Percentiles rank a stretch among this genome's conserved stretches.
Evolutionary conservation across 352 stramenopile species (phyloP).

Genomic region (Thalassiosira livingstoniorum): DNA sequence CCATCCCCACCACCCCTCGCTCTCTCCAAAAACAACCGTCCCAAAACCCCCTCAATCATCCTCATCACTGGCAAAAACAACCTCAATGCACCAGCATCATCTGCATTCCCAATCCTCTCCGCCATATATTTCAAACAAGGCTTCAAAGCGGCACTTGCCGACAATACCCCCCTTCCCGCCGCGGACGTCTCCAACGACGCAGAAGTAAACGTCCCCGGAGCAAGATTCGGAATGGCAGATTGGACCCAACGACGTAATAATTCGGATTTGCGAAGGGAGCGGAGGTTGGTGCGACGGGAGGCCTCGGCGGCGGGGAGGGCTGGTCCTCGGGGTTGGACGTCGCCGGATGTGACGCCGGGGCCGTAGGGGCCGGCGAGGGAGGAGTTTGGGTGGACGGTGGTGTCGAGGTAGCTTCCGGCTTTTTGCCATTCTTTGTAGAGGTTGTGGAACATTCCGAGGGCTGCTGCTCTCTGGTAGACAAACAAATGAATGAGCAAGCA

Average conservation of each 20-base stretch:
- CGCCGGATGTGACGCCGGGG: slow-evolving; percentile 31
- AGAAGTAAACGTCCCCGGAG: slow-evolving; percentile 72
- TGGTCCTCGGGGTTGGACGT: not conserved
- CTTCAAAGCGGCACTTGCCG: slow-evolving; percentile 70
- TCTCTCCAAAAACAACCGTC: slow-evolving; percentile 59
- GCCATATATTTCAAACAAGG: slow-evolving; percentile 79
- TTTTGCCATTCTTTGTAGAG: slow-evolving; percentile 74
- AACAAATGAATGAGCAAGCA: too few relatives aligned
- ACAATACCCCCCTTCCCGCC: slow-evolving; percentile 72
- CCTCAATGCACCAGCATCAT: slow-evolving; percentile 79
- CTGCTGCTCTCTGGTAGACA: slow-evolving; percentile 65
- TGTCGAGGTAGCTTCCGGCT: slow-evolving; percentile 71
- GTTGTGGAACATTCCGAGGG: slow-evolving; percentile 74
- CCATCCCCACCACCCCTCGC: not conserved
- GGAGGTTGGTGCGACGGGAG: slow-evolving; percentile 52
- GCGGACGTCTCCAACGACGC: slow-evolving; percentile 58
- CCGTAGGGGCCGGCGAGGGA: slow-evolving; percentile 60
- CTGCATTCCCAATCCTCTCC: slow-evolving; percentile 73
- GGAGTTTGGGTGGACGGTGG: slow-evolving; percentile 28
- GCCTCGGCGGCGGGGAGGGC: slow-evolving; percentile 29
- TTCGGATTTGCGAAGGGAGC: slow-evolving; percentile 61
- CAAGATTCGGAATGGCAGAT: slow-evolving; percentile 64
- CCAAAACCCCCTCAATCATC: slow-evolving; percentile 79
- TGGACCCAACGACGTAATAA: slow-evolving; percentile 79
- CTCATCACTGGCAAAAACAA: slow-evolving; percentile 81